Evolutionary conservation across 441 rosid genomes (phyloP), one percentile per base, ranked within the genome.

Genomic region (Brassica hybrid): DNA sequence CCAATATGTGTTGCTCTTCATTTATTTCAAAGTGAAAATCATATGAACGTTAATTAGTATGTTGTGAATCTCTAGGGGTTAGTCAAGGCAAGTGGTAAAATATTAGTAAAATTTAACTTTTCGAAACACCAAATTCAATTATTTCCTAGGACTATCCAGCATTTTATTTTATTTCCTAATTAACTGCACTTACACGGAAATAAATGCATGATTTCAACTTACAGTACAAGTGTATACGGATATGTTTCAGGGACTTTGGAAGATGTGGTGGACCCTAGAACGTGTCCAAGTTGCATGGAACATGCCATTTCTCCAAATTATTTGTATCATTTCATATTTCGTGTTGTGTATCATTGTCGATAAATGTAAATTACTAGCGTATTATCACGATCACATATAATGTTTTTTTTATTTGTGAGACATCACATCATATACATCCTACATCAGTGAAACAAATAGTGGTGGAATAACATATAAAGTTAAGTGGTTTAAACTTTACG

Each of bases 271-370:
- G 80, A 38, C 76, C 72, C 17, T 56, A 38, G 10, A 64, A 57
- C 16, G 71, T 64, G 70, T 54, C 75, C 65, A 63, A 64, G 75
- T 76, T 76, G 71, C 75, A 70, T 56, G 75, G 25, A 71, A 41
- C 75, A 56, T 76, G 71, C 71, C 66, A 43, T 61, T 61, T 32
- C 56, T 45, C n/a, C 58, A 67, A 13, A 54, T 54, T 16, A 7
- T 16, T 54, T 50, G 57, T 50, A 50, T 54, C 8, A 17, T 54
- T 17, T 54, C 57, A 50, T 50, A 50, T 54, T 52, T 54, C 18
- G 18, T n/a, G 18, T 14, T n/a, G 18, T 50, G 57, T 50, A 14
- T 50, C 18, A n/a, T 14, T n/a, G 7, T 50, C 57, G 18, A 7
- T 50, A 9, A 50, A 50, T 50, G 7, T 5, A 45, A 13, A 11